Conservation (phyloP, 306 rosid species). For the Sicyos baderoa region DNA sequence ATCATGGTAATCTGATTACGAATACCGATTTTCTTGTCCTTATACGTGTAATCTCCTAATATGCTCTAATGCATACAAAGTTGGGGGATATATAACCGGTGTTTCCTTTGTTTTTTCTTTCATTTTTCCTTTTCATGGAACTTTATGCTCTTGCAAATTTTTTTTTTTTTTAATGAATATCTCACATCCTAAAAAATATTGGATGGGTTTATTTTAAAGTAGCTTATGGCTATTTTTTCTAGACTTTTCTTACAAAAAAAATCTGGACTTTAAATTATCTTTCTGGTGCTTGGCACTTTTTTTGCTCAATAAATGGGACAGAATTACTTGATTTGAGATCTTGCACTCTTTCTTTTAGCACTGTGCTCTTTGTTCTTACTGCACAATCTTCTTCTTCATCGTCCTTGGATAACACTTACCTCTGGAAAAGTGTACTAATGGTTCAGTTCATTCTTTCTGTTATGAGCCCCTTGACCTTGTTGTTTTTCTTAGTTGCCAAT, state of each 20-base stretch:
- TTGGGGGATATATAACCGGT: neutral
- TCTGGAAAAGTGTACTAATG: neutral
- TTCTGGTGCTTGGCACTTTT: neutral
- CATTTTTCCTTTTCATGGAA: neutral
- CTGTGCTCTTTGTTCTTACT: neutral
- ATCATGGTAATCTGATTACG: slow-evolving; percentile 52
- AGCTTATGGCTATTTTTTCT: neutral
- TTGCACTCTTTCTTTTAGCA: neutral
- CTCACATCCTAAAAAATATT: neutral
- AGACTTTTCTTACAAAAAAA: too few relatives aligned
- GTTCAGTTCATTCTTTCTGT: neutral
- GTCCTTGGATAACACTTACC: slow-evolving; percentile 11
- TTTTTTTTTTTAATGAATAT: neutral
- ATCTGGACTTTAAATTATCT: neutral
- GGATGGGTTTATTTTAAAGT: neutral
- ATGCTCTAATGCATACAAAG: neutral
- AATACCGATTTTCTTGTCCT: neutral
- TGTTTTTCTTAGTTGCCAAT: neutral
- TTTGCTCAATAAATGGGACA: neutral
- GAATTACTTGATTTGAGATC: neutral
- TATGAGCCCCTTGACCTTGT: neutral
- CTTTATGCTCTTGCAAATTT: neutral
- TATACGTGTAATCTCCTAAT: neutral
- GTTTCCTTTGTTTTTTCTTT: neutral
- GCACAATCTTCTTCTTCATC: neutral